Conservation (phyloP, 1,139 yeast species). For the Magnusiomyces paraingens region DNA sequence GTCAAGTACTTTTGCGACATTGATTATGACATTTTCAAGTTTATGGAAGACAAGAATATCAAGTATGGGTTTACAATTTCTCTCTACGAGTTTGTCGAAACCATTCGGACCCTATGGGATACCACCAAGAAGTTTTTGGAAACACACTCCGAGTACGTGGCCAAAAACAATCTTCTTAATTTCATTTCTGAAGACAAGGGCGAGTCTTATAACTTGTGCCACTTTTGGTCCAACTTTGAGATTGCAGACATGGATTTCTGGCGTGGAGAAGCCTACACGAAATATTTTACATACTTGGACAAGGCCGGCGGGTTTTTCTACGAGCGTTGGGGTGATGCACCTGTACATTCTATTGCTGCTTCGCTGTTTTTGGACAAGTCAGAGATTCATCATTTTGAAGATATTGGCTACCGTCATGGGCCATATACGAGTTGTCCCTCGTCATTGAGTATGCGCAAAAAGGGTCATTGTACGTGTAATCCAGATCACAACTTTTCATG, state of each 20-base stretch:
- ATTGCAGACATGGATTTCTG: constrained; percentile 73
- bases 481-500: constrained; percentile 72
- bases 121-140: constrained; percentile 62
- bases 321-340: constrained; percentile 97
- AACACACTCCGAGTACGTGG: constrained; percentile 52
- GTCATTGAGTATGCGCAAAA: constrained; percentile 33
- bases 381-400: constrained; percentile 71
- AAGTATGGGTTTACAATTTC: constrained; percentile 78
- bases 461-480: constrained; percentile 46
- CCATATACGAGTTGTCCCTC: constrained; percentile 79
- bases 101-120: constrained; percentile 78
- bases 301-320: constrained; percentile 81
- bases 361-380: constrained; percentile 58
- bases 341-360: constrained; percentile 78
- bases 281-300: constrained; percentile 68
- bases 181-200: constrained; percentile 67
- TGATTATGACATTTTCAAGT: constrained; percentile 76
- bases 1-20: constrained; percentile 74
- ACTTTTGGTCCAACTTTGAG: constrained; percentile 93
- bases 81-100: constrained; percentile 73
- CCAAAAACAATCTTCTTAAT: constrained; percentile 55
- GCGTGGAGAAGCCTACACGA: constrained; percentile 58
- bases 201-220: constrained; percentile 68
- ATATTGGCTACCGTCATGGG: constrained; percentile 75
- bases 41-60: constrained; percentile 71